Evolutionary conservation across 345 rosid species (phyloP).

Genomic region (Hibiscus trionum): DNA sequence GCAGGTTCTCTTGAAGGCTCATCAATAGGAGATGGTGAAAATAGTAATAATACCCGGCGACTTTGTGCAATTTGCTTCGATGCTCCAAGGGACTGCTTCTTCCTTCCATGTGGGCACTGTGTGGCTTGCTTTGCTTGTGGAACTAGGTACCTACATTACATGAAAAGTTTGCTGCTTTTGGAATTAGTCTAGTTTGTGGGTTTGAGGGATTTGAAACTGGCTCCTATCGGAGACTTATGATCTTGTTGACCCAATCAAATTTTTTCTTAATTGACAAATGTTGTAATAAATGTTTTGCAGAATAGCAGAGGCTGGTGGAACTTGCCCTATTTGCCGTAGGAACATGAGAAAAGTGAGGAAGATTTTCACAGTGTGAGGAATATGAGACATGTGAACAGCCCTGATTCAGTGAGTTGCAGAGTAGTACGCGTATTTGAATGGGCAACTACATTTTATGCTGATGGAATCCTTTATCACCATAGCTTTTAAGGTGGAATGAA

Average conservation of each 20-base stretch:
- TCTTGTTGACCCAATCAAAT: not conserved
- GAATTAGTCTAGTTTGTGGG: not conserved
- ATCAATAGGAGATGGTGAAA: conserved; percentile 45
- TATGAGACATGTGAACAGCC: not conserved
- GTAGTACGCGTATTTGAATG: not conserved
- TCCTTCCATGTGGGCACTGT: conserved; percentile 98
- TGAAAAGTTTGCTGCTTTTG: not conserved
- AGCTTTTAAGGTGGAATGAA: not conserved
- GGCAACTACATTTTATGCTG: not conserved
- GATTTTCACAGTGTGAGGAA: conserved; percentile 60
- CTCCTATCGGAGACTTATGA: not conserved
- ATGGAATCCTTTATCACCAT: not conserved
- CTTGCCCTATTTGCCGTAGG: conserved; percentile 79
- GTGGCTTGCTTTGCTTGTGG: conserved; percentile 90
- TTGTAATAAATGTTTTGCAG: conserved; percentile 32
- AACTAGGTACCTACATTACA: conserved; percentile 46
- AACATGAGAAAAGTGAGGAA: conserved; percentile 85
- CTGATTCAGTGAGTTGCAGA: not conserved
- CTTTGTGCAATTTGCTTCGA: conserved; percentile 97
- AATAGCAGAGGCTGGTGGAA: conserved; percentile 72
- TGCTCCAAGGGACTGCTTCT: conserved; percentile 97
- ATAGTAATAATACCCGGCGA: conserved; percentile 59
- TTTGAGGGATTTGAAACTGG: not conserved
- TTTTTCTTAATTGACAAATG: not conserved
- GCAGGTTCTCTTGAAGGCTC: conserved; percentile 35